Percentiles rank a stretch among this genome's conserved stretches.
Evolutionary conservation across 139 green algal species (phyloP).

Genomic region (Ulvella scutata): DNA sequence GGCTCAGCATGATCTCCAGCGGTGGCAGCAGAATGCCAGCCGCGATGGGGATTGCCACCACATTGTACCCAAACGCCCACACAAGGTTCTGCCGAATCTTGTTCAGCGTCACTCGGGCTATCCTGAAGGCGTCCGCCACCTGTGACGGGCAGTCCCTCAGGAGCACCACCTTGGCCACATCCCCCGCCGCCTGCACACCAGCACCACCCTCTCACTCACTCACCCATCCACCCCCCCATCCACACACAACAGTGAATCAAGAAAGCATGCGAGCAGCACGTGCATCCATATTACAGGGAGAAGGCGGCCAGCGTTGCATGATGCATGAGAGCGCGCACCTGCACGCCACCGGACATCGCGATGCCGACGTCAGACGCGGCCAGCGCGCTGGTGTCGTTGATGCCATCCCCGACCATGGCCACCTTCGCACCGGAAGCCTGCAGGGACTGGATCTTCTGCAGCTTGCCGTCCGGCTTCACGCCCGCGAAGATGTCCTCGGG

Average conservation of each 20-base stretch:
- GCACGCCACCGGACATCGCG: constrained; percentile 43
- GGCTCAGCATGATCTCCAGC: constrained; percentile 29
- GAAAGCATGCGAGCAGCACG: neutral
- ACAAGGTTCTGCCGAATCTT: constrained; percentile 82
- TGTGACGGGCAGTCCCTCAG: constrained; percentile 53
- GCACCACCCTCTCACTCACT: constrained; percentile 35
- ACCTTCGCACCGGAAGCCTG: constrained; percentile 31
- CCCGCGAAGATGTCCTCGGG: constrained; percentile 32
- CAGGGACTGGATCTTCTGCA: constrained; percentile 18
- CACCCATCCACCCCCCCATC: constrained; percentile 37
- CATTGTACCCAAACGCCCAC: constrained; percentile 84
- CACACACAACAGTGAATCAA: neutral
- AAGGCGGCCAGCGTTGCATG: neutral
- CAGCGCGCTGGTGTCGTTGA: constrained; percentile 90
- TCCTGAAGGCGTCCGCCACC: constrained; percentile 58
- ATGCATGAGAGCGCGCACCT: too few relatives aligned
- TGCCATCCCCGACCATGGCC: constrained; percentile 89
- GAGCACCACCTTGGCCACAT: constrained; percentile 65
- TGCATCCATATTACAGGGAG: constrained; percentile 8
- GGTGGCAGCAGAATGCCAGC: constrained; percentile 27
- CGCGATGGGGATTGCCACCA: constrained; percentile 51
- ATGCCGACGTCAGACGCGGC: constrained; percentile 56
- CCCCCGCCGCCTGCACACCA: constrained; percentile 62
- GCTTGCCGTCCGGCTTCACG: constrained; percentile 33
- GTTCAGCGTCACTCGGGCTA: constrained; percentile 50